Evolutionary conservation across 148 eudicot species (phyloP).

Genomic region (Rhododendron griersonianum): DNA sequence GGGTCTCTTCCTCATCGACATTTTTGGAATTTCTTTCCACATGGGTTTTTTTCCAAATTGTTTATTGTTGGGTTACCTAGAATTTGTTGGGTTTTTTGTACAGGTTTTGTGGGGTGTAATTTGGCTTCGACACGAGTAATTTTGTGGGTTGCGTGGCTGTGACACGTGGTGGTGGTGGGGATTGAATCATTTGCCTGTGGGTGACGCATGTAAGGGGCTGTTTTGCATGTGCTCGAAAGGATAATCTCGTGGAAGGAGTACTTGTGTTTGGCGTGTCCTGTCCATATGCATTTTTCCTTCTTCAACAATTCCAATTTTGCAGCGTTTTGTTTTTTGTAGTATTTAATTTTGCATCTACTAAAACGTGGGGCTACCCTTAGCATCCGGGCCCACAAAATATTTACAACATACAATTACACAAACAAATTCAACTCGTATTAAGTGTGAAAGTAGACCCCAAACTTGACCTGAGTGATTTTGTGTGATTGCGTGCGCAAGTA

Average conservation of each 20-base stretch:
- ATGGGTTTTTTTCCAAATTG: background rate
- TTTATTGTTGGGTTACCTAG: background rate
- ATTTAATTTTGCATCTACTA: no score
- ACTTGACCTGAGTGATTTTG: no score
- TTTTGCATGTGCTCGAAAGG: background rate
- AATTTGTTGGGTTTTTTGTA: background rate
- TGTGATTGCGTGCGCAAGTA: no score
- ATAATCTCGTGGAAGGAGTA: background rate
- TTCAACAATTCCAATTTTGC: no score
- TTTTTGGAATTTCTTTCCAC: background rate
- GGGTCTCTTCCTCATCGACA: background rate
- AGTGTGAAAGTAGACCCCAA: no score
- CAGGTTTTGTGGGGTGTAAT: background rate
- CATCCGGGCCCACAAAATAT: no score
- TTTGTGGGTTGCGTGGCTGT: background rate
- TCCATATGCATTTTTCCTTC: background rate
- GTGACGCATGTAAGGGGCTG: background rate
- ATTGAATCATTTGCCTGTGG: background rate
- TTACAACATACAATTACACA: no score
- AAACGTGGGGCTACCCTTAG: no score
- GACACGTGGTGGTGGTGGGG: background rate
- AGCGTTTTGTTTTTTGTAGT: no score
- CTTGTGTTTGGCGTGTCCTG: background rate
- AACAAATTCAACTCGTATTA: no score
- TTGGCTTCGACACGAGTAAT: background rate